A percentile compares a stretch with the other conserved stretches of the same genome.
These are phyloP conservation scores for Sambucus nigra DNA, from an alignment of 129 eudicot genomes.

Conservation along the genomic window DNA sequence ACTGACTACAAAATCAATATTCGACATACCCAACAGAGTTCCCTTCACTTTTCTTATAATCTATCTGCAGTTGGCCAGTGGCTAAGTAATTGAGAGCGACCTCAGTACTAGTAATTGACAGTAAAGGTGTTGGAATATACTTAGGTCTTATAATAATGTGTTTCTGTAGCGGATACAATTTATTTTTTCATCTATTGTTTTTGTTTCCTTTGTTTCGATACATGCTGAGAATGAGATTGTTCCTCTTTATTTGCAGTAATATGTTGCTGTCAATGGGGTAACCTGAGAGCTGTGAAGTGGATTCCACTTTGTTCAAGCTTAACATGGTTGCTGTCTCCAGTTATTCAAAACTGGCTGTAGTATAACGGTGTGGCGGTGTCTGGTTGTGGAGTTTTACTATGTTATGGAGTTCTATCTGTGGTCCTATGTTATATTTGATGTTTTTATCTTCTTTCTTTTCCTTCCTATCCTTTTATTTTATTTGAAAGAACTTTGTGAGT, in stretches of 20 bases:
- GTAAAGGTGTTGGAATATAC: too few relatives aligned
- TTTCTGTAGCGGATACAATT: not conserved
- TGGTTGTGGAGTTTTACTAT: not conserved
- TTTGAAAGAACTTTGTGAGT: not conserved
- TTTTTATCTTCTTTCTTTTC: not conserved
- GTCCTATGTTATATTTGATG: not conserved
- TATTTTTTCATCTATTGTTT: not conserved
- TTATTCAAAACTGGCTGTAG: constrained; percentile 1
- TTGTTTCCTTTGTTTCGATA: not conserved
- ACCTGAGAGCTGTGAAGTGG: not conserved
- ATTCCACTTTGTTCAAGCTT: not conserved
- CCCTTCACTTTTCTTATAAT: too few relatives aligned
- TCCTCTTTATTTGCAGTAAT: constrained; percentile 3
- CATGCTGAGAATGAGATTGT: not conserved
- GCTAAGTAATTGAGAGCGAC: not conserved
- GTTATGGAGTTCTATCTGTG: not conserved
- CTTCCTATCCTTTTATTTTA: not conserved
- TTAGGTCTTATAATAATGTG: too few relatives aligned
- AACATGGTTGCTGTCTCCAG: not conserved
- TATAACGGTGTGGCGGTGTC: not conserved
- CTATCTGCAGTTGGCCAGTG: constrained; percentile 25
- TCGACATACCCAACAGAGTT: too few relatives aligned
- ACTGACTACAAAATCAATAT: too few relatives aligned
- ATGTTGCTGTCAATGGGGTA: not conserved
- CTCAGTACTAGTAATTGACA: not conserved